Evolutionary conservation across 352 stramenopile genomes (phyloP).

Genomic region (Blastocystis sp.): DNA sequence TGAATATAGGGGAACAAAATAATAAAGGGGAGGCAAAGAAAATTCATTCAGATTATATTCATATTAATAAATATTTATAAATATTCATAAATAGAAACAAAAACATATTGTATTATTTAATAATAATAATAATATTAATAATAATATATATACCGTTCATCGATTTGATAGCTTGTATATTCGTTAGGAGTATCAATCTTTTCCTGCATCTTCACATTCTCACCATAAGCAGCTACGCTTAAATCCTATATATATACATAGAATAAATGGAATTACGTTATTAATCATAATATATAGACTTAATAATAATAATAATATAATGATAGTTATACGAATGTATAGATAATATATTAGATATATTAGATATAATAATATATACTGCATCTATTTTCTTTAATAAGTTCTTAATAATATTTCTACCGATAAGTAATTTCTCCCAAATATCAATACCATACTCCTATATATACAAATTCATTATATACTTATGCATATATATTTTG

Average conservation of each 20-base stretch:
- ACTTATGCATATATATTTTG: too few relatives aligned
- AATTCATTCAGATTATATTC: too few relatives aligned
- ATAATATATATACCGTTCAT: too few relatives aligned
- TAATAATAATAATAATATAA: constrained; percentile 14
- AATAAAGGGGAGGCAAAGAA: too few relatives aligned
- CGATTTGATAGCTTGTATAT: too few relatives aligned
- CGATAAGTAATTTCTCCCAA: constrained; percentile 76
- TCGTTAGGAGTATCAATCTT: too few relatives aligned
- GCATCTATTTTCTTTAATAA: constrained; percentile 88
- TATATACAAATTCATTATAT: too few relatives aligned
- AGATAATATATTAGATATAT: constrained; percentile 1
- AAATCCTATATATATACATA: constrained; percentile 20
- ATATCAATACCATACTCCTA: constrained; percentile 49
- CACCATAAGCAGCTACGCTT: constrained; percentile 10
- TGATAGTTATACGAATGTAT: constrained; percentile 13
- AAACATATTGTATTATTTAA: constrained; percentile 8
- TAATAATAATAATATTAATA: background rate
- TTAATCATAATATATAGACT: constrained; percentile 36
- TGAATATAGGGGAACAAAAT: too few relatives aligned
- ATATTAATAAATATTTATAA: too few relatives aligned
- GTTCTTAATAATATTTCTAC: constrained; percentile 76
- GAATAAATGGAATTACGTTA: constrained; percentile 21
- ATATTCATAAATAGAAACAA: constrained; percentile 41
- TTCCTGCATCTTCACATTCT: background rate
- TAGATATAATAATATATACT: background rate